These are phyloP conservation scores for Paramecium biaurelia DNA, from an alignment of 73 alveolate genomes.

Conservation along the genomic window DNA sequence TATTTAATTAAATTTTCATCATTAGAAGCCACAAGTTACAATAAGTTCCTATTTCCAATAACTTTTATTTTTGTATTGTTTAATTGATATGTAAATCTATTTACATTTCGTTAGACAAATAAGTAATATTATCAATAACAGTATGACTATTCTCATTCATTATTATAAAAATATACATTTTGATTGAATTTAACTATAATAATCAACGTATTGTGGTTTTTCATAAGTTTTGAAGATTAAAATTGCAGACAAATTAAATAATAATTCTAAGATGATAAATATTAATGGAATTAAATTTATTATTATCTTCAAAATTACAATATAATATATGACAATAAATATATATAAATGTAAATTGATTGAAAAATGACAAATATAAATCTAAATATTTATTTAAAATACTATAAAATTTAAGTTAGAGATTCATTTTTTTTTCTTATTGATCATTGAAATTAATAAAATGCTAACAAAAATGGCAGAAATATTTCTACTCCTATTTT, in stretches of 20 bases:
- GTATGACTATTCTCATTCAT: background rate
- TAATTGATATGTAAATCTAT: no score
- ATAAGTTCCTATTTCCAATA: no score
- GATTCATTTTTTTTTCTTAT: constrained; percentile 43
- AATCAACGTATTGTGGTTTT: no score
- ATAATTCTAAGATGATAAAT: background rate
- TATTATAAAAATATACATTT: no score
- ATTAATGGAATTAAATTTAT: background rate
- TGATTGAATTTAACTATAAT: no score
- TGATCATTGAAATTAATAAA: background rate
- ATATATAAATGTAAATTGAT: background rate
- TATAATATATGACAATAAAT: background rate
- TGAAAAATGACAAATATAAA: background rate
- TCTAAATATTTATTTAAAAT: background rate
- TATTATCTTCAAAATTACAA: background rate
- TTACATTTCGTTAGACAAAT: background rate
- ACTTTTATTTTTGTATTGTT: background rate
- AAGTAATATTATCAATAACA: background rate
- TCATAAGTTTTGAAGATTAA: background rate
- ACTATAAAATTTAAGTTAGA: constrained; percentile 7
- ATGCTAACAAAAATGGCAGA: background rate
- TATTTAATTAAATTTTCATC: no score
- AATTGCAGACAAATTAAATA: background rate
- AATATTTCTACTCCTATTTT: background rate
- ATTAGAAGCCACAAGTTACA: no score